phyloP scores from a whole-genome alignment of 2,329 filamentous ascomycete species.

The Trichophyton rubrum region DNA sequence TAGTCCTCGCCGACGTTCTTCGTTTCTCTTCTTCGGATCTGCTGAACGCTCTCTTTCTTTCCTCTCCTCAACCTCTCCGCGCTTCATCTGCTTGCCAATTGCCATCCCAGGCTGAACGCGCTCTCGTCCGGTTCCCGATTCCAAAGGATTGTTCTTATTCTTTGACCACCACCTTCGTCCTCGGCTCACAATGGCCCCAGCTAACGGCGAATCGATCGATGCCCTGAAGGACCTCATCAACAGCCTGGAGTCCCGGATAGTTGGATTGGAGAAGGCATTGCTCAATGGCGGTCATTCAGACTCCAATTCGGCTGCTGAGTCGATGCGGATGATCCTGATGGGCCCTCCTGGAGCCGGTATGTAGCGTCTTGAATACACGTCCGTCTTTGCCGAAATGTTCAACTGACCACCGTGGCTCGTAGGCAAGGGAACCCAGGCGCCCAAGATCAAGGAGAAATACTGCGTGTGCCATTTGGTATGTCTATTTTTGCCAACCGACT shows the following conservation, averaged over 20 bases:
- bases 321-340: slow-evolving; percentile 94
- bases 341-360: slow-evolving; percentile 92
- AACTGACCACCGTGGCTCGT: slow-evolving; percentile 1
- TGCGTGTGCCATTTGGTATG: slow-evolving; percentile 91
- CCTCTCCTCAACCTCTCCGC: slow-evolving; percentile 9
- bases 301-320: slow-evolving; percentile 42
- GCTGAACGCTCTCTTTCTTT: background rate
- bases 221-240: slow-evolving; percentile 73
- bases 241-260: slow-evolving; percentile 74
- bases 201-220: slow-evolving; percentile 67
- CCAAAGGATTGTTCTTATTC: background rate
- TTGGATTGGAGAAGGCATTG: slow-evolving; percentile 67
- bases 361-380: slow-evolving; percentile 21
- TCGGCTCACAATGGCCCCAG: slow-evolving; percentile 61
- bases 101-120: background rate
- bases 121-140: background rate
- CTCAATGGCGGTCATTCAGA: slow-evolving; percentile 38
- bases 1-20: slow-evolving; percentile 9
- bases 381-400: slow-evolving; percentile 4
- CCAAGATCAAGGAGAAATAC: slow-evolving; percentile 96
- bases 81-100: background rate
- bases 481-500: slow-evolving; percentile 7
- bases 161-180: slow-evolving; percentile 6
- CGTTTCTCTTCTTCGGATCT: background rate
- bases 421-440: slow-evolving; percentile 99